Evolutionary conservation across 495 filamentous ascomycete genomes (phyloP), one percentile per base, ranked within the genome.

Genomic region (Monascus purpureus): DNA sequence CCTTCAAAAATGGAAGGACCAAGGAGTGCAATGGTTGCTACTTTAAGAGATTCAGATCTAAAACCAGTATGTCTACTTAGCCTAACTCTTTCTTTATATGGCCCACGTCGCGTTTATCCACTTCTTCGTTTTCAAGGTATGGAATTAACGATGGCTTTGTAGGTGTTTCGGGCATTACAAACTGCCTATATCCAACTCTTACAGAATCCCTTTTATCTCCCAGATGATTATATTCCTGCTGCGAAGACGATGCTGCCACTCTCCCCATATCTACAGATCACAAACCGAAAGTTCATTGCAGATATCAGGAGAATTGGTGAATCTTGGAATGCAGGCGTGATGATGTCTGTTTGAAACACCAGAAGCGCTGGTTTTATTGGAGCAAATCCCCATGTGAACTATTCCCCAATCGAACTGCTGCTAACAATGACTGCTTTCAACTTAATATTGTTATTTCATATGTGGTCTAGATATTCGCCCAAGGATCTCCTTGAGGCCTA

Each of bases 161-260:
- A 87, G 82, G 82, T 85, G 12, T 97, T 97, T 46, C 72, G 75
- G 47, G 83, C 86, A 4, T 63, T 96, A 45, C 90, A 96, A 57
- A 80, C 72, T 15, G 86, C 90, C 14, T 97, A 95, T 43, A 82
- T 95, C 28, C 61, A 71, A 37, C 62, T 97, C 31, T 57, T 96
- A 28, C 82, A 93, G 54, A 95, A 97, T 47, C 90, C 90, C 1
- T 97, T 97, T 53, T 96, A 86, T 50, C 74, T 77, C 24, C 88
- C 86, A 18, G 88, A 94, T 50, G 81, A 87, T 40, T 77, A 87
- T 43, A 67, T 67, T 25, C 75, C 77, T 13, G 30, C 52, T 17
- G 36, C 50, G 9, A 53, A 47, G 23, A 33, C 54, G 13, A 48
- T 56, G 28, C 29, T 55, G 15, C 37, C 49, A 1, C 31, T 31